Evolutionary conservation across 1,284 basidiomycete species (phyloP).

Genomic region (Ustilago esculenta): DNA sequence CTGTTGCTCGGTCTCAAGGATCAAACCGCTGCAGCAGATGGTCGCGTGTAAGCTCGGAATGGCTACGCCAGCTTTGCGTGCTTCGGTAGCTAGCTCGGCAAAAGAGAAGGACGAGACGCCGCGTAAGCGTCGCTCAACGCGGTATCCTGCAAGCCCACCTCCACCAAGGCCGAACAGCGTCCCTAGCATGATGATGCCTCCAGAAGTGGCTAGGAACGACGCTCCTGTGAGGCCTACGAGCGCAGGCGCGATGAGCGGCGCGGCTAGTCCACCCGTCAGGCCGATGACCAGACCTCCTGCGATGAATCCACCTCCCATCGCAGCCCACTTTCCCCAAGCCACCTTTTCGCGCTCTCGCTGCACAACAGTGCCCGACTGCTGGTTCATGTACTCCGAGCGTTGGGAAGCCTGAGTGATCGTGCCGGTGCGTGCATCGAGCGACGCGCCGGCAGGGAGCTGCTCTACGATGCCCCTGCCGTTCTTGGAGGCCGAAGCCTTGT

Average conservation of each 20-base stretch:
- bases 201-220: slow-evolving; percentile 55
- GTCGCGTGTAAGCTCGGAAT: slow-evolving; percentile 61
- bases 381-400: slow-evolving; percentile 59
- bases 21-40: slow-evolving; percentile 56
- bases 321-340: slow-evolving; percentile 57
- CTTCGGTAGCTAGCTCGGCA: slow-evolving; percentile 42
- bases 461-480: slow-evolving; percentile 52
- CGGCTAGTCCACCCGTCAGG: slow-evolving; percentile 58
- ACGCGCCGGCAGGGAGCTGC: slow-evolving; percentile 36
- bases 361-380: slow-evolving; percentile 43
- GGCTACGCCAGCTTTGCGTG: slow-evolving; percentile 43
- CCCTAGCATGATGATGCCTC: slow-evolving; percentile 61
- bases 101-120: slow-evolving; percentile 53
- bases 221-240: slow-evolving; percentile 58
- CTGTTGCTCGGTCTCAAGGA: slow-evolving; percentile 52
- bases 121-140: slow-evolving; percentile 50
- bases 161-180: slow-evolving; percentile 60
- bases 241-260: slow-evolving; percentile 57
- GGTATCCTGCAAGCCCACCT: slow-evolving; percentile 60
- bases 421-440: slow-evolving; percentile 38
- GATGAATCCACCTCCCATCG: slow-evolving; percentile 55
- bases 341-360: slow-evolving; percentile 51
- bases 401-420: slow-evolving; percentile 32
- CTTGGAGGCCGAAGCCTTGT: slow-evolving; percentile 37
- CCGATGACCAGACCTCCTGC: slow-evolving; percentile 57